Percentiles rank a stretch among this genome's conserved stretches.
phyloP scores from a whole-genome alignment of 805 yeast species.

The Cephaloascus fragrans region DNA sequence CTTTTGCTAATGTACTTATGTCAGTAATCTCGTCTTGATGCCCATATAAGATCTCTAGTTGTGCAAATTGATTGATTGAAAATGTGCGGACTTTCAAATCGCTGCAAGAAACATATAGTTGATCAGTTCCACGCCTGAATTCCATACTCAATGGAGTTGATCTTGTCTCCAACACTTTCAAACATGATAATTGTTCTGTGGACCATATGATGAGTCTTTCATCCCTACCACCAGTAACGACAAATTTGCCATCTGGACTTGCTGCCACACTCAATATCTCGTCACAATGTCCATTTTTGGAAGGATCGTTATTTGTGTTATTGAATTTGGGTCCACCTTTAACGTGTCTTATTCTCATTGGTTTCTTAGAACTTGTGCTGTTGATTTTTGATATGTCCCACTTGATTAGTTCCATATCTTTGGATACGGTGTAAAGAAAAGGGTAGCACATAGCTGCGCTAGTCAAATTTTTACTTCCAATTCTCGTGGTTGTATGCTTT shows the following conservation, averaged over 20 bases:
- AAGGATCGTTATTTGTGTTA: slow-evolving; percentile 31
- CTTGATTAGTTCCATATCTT: slow-evolving; percentile 70
- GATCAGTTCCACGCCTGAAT: slow-evolving; percentile 76
- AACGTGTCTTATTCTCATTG: slow-evolving; percentile 52
- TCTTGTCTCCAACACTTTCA: slow-evolving; percentile 69
- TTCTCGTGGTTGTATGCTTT: slow-evolving; percentile 36
- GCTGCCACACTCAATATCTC: slow-evolving; percentile 74
- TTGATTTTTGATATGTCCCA: slow-evolving; percentile 53
- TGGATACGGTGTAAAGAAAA: slow-evolving; percentile 68
- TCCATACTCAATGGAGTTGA: slow-evolving; percentile 65
- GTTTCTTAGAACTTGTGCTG: slow-evolving; percentile 31
- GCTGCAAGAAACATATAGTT: slow-evolving; percentile 85
- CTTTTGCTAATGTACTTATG: slow-evolving; percentile 71
- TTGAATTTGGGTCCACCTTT: slow-evolving; percentile 43
- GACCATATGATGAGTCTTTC: slow-evolving; percentile 80
- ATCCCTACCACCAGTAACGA: slow-evolving; percentile 89
- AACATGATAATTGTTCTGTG: slow-evolving; percentile 62
- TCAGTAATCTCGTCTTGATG: slow-evolving; percentile 88
- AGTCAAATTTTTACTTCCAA: slow-evolving; percentile 53
- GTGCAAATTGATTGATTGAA: slow-evolving; percentile 77
- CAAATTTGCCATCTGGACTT: slow-evolving; percentile 77
- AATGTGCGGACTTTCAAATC: slow-evolving; percentile 86
- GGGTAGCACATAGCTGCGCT: slow-evolving; percentile 48
- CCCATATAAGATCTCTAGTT: slow-evolving; percentile 85
- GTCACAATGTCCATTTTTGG: slow-evolving; percentile 64